Evolutionary conservation across 2,329 filamentous ascomycete genomes (phyloP).

Genomic region (Trichophyton benhamiae): DNA sequence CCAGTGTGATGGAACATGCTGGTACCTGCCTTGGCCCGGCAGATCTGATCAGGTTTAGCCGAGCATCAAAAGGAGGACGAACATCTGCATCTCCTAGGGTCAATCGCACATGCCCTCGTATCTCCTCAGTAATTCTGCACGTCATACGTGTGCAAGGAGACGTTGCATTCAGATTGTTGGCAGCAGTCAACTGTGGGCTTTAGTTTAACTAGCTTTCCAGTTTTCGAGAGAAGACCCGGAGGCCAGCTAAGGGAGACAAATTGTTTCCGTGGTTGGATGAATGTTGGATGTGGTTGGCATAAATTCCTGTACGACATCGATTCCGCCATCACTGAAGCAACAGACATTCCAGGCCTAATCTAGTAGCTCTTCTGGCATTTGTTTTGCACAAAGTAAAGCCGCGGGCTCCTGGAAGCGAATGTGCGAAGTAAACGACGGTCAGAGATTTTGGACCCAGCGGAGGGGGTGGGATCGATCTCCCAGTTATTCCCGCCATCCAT

Average conservation of each 20-base stretch:
- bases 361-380: not conserved
- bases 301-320: not conserved
- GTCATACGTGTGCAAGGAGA: not conserved
- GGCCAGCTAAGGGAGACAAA: not conserved
- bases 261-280: too few relatives aligned
- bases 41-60: not conserved
- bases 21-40: not conserved
- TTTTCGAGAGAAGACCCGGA: not conserved
- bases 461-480: not conserved
- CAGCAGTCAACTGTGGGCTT: not conserved
- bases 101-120: not conserved
- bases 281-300: conserved; percentile 1
- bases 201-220: not conserved
- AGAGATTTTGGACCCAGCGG: not conserved
- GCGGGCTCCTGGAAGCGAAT: not conserved
- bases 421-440: not conserved
- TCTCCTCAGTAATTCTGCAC: not conserved
- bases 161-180: not conserved
- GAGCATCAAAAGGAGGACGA: not conserved
- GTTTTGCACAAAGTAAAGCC: not conserved
- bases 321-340: not conserved
- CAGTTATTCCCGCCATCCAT: not conserved
- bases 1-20: not conserved
- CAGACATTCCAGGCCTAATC: not conserved
- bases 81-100: not conserved